Conservation (phyloP, 805 yeast genomes). For the Teunomyces barrocoloradensis region DNA sequence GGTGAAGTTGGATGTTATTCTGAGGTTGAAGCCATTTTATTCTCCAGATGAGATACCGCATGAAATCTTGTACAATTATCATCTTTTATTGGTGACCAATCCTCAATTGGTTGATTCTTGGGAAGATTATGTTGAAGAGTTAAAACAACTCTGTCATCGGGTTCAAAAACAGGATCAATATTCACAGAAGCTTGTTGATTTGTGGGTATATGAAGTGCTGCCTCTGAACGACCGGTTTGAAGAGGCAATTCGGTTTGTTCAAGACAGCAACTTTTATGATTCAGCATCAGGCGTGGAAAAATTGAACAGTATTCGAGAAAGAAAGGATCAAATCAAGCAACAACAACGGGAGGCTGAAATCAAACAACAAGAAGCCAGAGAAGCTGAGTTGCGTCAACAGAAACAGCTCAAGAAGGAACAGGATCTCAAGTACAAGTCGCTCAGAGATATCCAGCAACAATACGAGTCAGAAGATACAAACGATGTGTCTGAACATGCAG, state of each 20-base stretch:
- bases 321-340: conserved; percentile 10
- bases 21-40: conserved; percentile 17
- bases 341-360: conserved; percentile 23
- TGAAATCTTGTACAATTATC: conserved; percentile 32
- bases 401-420: conserved; percentile 16
- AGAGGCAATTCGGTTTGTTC: conserved; percentile 27
- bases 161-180: conserved; percentile 10
- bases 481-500: no score
- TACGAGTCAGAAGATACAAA: conserved; percentile 5
- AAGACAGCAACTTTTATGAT: conserved; percentile 16
- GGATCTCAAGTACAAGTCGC: conserved; percentile 27
- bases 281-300: conserved; percentile 10
- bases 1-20: conserved; percentile 11
- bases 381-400: conserved; percentile 12
- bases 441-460: conserved; percentile 26
- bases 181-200: conserved; percentile 25
- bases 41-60: conserved; percentile 23
- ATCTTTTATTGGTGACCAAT: conserved; percentile 29
- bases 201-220: conserved; percentile 35
- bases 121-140: conserved; percentile 6
- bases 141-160: conserved; percentile 3
- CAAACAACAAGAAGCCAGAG: conserved; percentile 17
- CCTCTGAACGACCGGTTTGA: conserved; percentile 27
- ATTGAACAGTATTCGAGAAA: conserved; percentile 13
- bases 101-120: conserved; percentile 14